Base-by-base conservation (phyloP, 1,284 basidiomycete genomes). In the Cryptococcus sp. region DNA sequence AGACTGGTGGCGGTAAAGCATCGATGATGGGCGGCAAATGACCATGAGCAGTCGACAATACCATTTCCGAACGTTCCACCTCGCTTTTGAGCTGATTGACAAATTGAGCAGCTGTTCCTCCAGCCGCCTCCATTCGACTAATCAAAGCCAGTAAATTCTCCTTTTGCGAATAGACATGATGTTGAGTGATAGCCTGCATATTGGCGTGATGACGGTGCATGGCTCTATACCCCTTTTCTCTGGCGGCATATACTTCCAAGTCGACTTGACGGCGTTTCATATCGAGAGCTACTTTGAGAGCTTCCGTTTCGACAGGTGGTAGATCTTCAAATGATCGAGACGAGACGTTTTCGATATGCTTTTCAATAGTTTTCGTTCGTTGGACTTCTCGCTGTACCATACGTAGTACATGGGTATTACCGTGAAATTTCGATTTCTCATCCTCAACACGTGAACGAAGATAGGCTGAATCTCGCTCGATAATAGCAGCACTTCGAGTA, bases 361-460 rank as follows among this genome's bases (percentile, higher is more conserved):
- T 41, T 25, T 90, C 85, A 64, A 94, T 87, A 78, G 91, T 86
- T 32, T 84, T 83, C 46, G 79, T 80, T 13, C 88, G 84, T 65
- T 90, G 90, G 50, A 79, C 80, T 9, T 88, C 85, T 9, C 83
- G 82, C 61, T 83, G 81, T 18, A 89, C 71, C 41, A 84, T 82
- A 36, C 76, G 70, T 54, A 81, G 82, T 19, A 88, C 73, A 0
- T 80, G 67, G 4, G 86, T 85, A 55, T 84, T 82, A 7, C 82
- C 70, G 52, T 78, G 81, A 43, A 86, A 74, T 22, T 80, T 80
- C 43, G 83, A 78, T 65, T 92, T 88, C 67, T 91, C 87, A 2
- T 84, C 81, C 3, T 72, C 75, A 13, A 86, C 84, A 52, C 96
- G 78, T 25, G 83, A 79, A 51, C 80, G 78, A 21, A 96, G 77